These are phyloP conservation scores for Fusarium cyanostomum DNA, from an alignment of 2,329 filamentous ascomycete species.

Conservation along the genomic window DNA sequence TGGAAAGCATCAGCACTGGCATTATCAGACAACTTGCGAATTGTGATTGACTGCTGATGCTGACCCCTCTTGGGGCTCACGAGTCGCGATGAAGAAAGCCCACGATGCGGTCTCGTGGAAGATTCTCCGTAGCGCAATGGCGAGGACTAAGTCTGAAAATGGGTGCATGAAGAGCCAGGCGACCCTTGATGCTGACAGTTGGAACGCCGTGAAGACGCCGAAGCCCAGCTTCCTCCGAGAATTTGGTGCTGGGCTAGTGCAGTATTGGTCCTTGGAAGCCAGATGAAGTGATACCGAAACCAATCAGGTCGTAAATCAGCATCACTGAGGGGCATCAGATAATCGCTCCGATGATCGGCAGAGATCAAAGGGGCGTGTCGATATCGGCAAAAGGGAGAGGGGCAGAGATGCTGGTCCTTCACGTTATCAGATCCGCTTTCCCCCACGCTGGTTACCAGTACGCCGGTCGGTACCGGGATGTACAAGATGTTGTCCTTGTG, in stretches of 20 bases:
- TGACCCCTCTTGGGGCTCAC: not conserved
- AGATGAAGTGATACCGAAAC: too few species aligned
- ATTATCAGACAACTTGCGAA: conserved; percentile 8
- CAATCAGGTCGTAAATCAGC: not conserved
- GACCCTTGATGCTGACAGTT: not conserved
- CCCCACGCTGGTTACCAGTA: conserved; percentile 21
- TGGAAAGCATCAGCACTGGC: not conserved
- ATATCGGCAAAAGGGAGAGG: not conserved
- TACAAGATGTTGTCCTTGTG: not conserved
- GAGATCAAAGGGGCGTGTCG: conserved; percentile 6
- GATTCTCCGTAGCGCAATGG: not conserved
- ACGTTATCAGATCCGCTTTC: conserved; percentile 43
- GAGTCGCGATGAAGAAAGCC: not conserved
- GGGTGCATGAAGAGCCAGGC: not conserved
- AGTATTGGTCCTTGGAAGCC: not conserved
- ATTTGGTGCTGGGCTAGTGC: not conserved
- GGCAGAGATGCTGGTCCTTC: conserved; percentile 13
- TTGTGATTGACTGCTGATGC: not conserved
- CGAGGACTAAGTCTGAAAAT: too few species aligned
- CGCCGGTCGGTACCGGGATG: conserved; percentile 3
- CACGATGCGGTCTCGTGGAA: not conserved
- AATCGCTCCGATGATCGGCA: conserved; percentile 23
- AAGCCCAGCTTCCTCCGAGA: not conserved
- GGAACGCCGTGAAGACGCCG: not conserved
- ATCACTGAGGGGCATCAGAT: conserved; percentile 11